These are phyloP conservation scores for Ustilago curta DNA, from an alignment of 1,284 basidiomycete species.

Conservation along the genomic window DNA sequence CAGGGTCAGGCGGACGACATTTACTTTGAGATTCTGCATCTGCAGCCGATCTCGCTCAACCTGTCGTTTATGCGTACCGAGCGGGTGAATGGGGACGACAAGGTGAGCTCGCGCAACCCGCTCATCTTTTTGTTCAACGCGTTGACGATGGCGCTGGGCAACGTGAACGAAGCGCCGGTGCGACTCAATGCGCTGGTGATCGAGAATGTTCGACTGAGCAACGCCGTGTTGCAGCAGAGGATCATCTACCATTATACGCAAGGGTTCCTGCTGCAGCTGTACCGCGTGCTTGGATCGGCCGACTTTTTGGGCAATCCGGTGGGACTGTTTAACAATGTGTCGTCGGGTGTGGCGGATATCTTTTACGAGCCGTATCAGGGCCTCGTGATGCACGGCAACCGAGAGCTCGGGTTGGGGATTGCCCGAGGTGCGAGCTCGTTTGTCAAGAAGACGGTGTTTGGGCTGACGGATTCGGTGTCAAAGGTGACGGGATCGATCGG, in stretches of 20 bases:
- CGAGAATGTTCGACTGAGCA: conserved; percentile 90
- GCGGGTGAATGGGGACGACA: conserved; percentile 87
- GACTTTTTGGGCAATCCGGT: conserved; percentile 88
- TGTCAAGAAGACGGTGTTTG: conserved; percentile 98
- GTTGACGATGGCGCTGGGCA: conserved; percentile 95
- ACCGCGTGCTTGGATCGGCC: conserved; percentile 94
- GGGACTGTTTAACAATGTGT: conserved; percentile 97
- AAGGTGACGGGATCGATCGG: conserved; percentile 97
- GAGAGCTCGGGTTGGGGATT: conserved; percentile 94
- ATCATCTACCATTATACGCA: conserved; percentile 94
- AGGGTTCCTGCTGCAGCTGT: conserved; percentile 91
- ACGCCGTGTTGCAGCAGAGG: conserved; percentile 85
- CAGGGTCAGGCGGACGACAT: conserved; percentile 73
- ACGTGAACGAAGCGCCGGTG: conserved; percentile 96
- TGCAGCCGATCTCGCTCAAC: conserved; percentile 92
- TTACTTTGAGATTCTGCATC: conserved; percentile 96
- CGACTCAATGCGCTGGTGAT: conserved; percentile 94
- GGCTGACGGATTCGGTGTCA: conserved; percentile 92
- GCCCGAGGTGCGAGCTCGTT: conserved; percentile 93
- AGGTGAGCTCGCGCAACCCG: conserved; percentile 76
- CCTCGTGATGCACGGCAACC: conserved; percentile 95
- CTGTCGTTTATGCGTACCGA: conserved; percentile 98
- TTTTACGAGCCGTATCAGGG: conserved; percentile 99
- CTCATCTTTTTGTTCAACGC: conserved; percentile 93
- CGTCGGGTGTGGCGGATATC: conserved; percentile 97